Conservation (phyloP, 1,284 basidiomycete genomes). For the Fomitopsis pinicola region DNA sequence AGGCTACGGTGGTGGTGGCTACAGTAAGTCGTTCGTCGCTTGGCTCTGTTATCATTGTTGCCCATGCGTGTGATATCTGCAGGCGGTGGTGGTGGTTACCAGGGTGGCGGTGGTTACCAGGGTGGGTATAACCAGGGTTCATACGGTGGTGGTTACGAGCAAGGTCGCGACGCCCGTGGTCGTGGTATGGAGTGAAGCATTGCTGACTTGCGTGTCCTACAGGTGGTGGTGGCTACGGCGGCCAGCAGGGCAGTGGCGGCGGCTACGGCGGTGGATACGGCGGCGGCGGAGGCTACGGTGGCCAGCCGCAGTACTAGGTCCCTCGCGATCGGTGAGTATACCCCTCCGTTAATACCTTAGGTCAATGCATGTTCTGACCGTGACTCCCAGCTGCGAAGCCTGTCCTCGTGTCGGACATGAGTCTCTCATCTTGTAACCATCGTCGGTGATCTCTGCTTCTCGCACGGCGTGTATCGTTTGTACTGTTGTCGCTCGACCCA, state of each 20-base stretch:
- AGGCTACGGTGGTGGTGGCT: conserved; percentile 28
- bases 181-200: conserved; percentile 15
- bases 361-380: background rate
- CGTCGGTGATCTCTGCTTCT: conserved; percentile 4
- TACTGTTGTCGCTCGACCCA: conserved; percentile 27
- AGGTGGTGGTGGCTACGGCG: conserved; percentile 29
- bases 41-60: background rate
- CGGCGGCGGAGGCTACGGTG: conserved; percentile 15
- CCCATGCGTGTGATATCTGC: background rate
- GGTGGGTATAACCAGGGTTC: conserved; percentile 15
- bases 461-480: conserved; percentile 7
- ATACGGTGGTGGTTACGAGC: conserved; percentile 11
- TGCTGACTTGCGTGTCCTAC: conserved; percentile 7
- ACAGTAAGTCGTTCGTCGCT: conserved; percentile 9
- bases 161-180: conserved; percentile 14
- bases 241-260: conserved; percentile 27
- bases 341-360: background rate
- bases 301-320: conserved; percentile 19
- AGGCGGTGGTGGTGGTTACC: conserved; percentile 23
- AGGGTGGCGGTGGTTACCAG: conserved; percentile 23
- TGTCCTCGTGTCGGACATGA: background rate
- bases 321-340: conserved; percentile 7
- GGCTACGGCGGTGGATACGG: conserved; percentile 29
- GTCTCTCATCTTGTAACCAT: background rate
- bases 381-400: background rate